Evolutionary conservation across 1,139 yeast species (phyloP).

Genomic region (Saccharomyces hybrid): DNA sequence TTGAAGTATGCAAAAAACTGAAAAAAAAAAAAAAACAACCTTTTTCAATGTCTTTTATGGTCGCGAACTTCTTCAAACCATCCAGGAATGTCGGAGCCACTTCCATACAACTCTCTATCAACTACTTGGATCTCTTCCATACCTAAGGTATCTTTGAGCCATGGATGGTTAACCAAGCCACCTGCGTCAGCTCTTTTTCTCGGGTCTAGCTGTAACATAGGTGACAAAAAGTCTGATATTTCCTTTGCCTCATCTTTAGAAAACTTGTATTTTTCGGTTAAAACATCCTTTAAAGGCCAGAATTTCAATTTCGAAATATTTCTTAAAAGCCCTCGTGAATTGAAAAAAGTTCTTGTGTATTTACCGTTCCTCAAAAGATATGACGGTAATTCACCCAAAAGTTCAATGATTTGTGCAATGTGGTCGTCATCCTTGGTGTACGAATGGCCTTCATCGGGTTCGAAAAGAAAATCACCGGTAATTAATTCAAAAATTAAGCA

Average conservation of each 20-base stretch:
- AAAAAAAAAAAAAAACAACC: not conserved
- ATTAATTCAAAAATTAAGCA: constrained; percentile 63
- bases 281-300: constrained; percentile 58
- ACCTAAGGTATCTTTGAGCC: constrained; percentile 58
- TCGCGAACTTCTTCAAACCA: constrained; percentile 39
- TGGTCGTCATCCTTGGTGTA: constrained; percentile 68
- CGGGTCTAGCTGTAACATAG: constrained; percentile 63
- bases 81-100: constrained; percentile 61
- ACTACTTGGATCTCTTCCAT: constrained; percentile 41
- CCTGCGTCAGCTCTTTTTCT: constrained; percentile 69
- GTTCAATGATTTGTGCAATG: constrained; percentile 63
- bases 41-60: constrained; percentile 22
- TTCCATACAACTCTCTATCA: constrained; percentile 52
- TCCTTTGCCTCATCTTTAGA: constrained; percentile 43
- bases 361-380: constrained; percentile 44
- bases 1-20: not conserved
- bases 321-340: constrained; percentile 45
- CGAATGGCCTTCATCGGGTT: constrained; percentile 44
- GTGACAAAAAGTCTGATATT: constrained; percentile 52
- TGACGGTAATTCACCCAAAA: constrained; percentile 52
- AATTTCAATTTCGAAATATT: constrained; percentile 54
- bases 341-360: constrained; percentile 46
- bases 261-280: constrained; percentile 53
- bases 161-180: constrained; percentile 65
- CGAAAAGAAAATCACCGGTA: constrained; percentile 71